A percentile compares a stretch with the other conserved stretches of the same genome.
Conservation (phyloP, 2,329 filamentous ascomycete genomes). For the Pseudogymnoascus sp. region DNA sequence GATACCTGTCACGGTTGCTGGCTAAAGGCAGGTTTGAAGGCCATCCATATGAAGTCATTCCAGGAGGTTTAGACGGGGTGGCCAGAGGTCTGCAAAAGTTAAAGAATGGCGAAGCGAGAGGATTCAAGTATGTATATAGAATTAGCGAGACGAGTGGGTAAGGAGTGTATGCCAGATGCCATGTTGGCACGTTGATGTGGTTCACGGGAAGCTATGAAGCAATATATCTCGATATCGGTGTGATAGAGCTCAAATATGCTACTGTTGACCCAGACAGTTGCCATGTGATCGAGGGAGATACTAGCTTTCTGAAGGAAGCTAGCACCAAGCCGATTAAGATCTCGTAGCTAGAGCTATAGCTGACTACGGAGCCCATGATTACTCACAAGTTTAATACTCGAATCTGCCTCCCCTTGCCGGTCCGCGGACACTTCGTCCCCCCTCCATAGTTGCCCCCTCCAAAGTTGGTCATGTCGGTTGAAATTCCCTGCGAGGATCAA, state of each 20-base stretch:
- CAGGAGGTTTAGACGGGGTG: constrained; percentile 41
- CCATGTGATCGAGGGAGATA: no score
- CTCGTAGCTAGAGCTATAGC: no score
- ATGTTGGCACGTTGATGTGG: no score
- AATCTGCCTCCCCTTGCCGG: constrained; percentile 30
- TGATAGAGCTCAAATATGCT: no score
- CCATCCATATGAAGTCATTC: constrained; percentile 45
- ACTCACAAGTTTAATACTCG: constrained; percentile 30
- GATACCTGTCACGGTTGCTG: constrained; percentile 32
- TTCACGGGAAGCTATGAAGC: no score
- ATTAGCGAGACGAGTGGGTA: constrained; percentile 22
- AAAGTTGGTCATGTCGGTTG: constrained; percentile 24
- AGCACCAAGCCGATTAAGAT: constrained; percentile 18
- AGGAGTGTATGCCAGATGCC: no score
- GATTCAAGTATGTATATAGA: constrained; percentile 55
- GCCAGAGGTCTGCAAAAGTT: constrained; percentile 47
- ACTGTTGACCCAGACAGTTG: no score
- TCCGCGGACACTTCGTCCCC: constrained; percentile 25
- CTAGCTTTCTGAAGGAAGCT: no score
- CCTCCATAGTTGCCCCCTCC: constrained; percentile 24
- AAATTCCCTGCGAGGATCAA: constrained; percentile 23
- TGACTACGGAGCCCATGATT: constrained; percentile 26
- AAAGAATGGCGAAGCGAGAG: constrained; percentile 53
- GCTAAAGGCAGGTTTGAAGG: constrained; percentile 42
- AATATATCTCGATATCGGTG: no score